Evolutionary conservation across 2,329 filamentous ascomycete genomes (phyloP), one percentile per base, ranked within the genome.

Genomic region (Sphaerulina vaccinii): DNA sequence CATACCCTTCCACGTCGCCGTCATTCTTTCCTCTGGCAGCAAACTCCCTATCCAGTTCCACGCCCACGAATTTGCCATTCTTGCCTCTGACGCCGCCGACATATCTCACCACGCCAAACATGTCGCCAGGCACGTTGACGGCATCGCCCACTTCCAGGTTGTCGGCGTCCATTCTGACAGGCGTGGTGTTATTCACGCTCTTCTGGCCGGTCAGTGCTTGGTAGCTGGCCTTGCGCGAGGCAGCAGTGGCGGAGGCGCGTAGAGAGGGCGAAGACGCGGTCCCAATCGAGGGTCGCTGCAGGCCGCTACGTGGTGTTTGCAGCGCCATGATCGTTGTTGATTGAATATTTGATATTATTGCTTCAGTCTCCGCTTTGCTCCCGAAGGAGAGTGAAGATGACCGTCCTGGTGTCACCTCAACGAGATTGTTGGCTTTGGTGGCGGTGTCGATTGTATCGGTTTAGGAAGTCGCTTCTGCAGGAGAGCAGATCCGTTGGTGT

Each of bases 91-190:
- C 92, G 33, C 78, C 77, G 38, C 93, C 93, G 56, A 97, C 77
- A 68, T 96, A 99, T 68, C 88, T 92, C 60, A 97, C 85, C 2
- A 83, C 87, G 42, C 93, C 93, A 60, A 86, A 78, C 90, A 99
- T 96, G 69, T 86, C 89, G 36, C 93, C 93, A 1, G 92, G 91
- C 40, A 96, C 92, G 62, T 96, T 91, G 56, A 96, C 92, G 27
- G 78, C 70, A 68, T 96, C 92, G 60, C 92, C 92, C 35, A 93
- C 78, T 58, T 84, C 79, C 55, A 95, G 74, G 37, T 82, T 72
- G 21, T 67, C 71, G 35, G 66, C 75, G 66, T 73, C 71, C 79
- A 73, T 74, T 51, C 63, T 73, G 65, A 65, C 68, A 3, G 57
- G 57, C 15, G 57, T 59, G 5, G 67, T 63, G 5, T n/a, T 32